Evolutionary conservation across 2,329 filamentous ascomycete genomes (phyloP).

Genomic region (Diplocarpon mali): DNA sequence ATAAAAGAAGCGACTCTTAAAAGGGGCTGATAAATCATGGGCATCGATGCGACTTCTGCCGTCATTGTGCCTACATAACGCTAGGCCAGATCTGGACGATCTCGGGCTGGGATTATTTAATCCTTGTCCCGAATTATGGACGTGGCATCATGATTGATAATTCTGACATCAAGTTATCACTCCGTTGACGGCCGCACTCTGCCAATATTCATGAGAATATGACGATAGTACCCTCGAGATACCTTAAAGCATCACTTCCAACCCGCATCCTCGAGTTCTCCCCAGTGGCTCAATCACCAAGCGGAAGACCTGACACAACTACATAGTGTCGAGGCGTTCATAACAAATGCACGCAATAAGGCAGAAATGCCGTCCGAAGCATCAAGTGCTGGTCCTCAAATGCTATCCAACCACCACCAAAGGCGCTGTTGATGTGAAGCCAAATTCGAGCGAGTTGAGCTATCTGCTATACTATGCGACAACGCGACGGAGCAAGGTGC

Average conservation of each 20-base stretch:
- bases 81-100: background rate
- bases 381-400: slow-evolving; percentile 91
- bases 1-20: no score
- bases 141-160: slow-evolving; percentile 2
- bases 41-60: background rate
- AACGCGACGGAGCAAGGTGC: slow-evolving; percentile 86
- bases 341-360: slow-evolving; percentile 50
- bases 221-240: slow-evolving; percentile 1
- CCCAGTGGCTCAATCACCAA: slow-evolving; percentile 1
- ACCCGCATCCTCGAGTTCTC: background rate
- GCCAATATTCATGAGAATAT: background rate
- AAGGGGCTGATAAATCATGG: background rate
- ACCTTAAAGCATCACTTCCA: background rate
- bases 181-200: slow-evolving; percentile 5
- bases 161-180: slow-evolving; percentile 3
- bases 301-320: background rate
- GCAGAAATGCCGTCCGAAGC: slow-evolving; percentile 75
- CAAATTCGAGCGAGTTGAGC: slow-evolving; percentile 92
- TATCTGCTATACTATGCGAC: slow-evolving; percentile 96
- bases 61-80: background rate
- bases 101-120: background rate
- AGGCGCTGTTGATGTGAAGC: slow-evolving; percentile 83
- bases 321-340: slow-evolving; percentile 4
- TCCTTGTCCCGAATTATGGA: slow-evolving; percentile 2
- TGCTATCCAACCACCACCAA: slow-evolving; percentile 93